Evolutionary conservation across 345 rosid species (phyloP), one percentile per base, ranked within the genome.

Genomic region (Salix brachista): DNA sequence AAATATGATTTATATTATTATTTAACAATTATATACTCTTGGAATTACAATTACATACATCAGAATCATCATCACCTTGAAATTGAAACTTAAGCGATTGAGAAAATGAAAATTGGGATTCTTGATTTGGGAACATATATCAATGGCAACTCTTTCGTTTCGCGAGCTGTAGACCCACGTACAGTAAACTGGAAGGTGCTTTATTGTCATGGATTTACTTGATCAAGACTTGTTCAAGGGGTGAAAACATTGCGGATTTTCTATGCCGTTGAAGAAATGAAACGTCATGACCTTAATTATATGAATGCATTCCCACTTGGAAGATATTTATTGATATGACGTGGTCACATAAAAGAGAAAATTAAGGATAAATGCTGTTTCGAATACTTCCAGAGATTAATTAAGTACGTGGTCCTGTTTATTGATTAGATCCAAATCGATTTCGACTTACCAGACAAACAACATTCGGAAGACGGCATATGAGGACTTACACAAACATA

Each of bases 381-480:
- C 17, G 54, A 14, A 48, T 16, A 4, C 18, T 48, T 14, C 18
- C 16, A 48, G 54, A 48, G 36, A 30, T 21, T 34, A 21, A 48
- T 19, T 28, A 6, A 14, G 19, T 5, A 34, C 37, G 37, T 32
- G 5, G 36, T 8, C 17, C 5, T 39, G 42, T 50, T 8, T 67
- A 28, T 75, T 50, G 10, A 66, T 36, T 66, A 83, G 80, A 83
- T 72, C 77, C 82, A 7, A 64, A 78, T 1, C 72, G 80, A 62
- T 80, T 80, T 71, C 75, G 80, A 72, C 37, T 78, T 11, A 41
- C 82, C 5, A 84, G 78, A 70, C 72, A 80, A 28, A 84, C 82
- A 56, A 71, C 86, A 28, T 80, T 84, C 10, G 71, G 78, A 30
- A 78, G 82, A 60, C 64, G 86, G 58, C 84, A 83, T 23, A 64